Base-by-base conservation (phyloP, 331 rosid species). In the Pyracantha coccinea region DNA sequence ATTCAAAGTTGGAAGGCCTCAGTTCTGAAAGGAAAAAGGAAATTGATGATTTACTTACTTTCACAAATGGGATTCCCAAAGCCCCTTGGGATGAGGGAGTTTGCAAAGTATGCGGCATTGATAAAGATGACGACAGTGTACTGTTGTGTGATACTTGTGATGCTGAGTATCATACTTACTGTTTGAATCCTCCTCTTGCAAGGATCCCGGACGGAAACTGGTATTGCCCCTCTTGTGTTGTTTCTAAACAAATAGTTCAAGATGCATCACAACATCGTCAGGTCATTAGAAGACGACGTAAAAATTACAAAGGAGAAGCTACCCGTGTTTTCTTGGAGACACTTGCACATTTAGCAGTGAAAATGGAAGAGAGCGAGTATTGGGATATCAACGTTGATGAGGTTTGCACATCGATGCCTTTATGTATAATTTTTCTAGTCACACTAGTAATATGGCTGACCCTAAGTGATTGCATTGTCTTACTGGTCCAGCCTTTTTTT, bases 81-180 rank as follows among this genome's bases (percentile, higher is more conserved):
- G 98, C 99, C 75, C 99, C 99, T 66, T 95, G 99, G 99, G 99
- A 95, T 75, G 99, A 95, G 83, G 99, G 97, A 74, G 99, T 95
- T 63, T 95, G 99, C 84, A 95, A 92, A 95, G 97, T 95, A 74
- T 95, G 99, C 78, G 99, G 99, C 79, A 80, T 95, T 76, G 99
- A 95, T 77, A 95, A 88, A 91, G 98, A 95, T 76, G 99, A 95
- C 80, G 99, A 95, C 84, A 95, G 98, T 77, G 99, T 95, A 68
- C 85, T 95, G 76, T 81, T 92, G 50, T 95, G 99, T 75, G 99
- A 95, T 81, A 92, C 96, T 64, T 95, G 99, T 77, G 99, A 95
- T 85, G 92, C 94, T 69, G 99, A 95, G 91, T 95, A 95, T 88
- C 99, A 95, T 86, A 95, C 97, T 72, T 95, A 95, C 81, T 95